phyloP scores from a whole-genome alignment of 306 rosid species.

The Purshia tridentata region DNA sequence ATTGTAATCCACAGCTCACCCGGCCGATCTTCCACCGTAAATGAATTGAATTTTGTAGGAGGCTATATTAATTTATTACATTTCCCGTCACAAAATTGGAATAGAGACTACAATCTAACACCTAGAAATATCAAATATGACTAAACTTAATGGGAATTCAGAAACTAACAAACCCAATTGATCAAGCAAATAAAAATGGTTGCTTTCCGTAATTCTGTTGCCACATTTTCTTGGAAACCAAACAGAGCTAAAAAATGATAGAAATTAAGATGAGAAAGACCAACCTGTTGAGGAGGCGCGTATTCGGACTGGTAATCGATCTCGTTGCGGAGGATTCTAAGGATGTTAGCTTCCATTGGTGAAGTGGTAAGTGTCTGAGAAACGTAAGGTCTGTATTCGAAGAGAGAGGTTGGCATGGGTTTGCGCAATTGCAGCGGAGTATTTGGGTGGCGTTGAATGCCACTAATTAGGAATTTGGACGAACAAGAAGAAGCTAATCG shows the following conservation, averaged over 20 bases:
- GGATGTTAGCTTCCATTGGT: conserved; percentile 62
- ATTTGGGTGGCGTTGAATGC: neutral
- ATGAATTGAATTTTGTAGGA: conserved; percentile 50
- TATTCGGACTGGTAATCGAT: conserved; percentile 51
- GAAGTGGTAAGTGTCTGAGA: conserved; percentile 48
- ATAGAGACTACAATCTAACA: neutral
- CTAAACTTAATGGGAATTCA: neutral
- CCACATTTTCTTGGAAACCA: conserved; percentile 8
- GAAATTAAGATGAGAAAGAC: neutral
- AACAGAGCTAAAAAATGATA: neutral
- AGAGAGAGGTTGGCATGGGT: conserved; percentile 16
- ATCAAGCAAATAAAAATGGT: neutral
- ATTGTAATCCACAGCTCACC: conserved; percentile 69
- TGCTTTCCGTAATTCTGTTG: neutral
- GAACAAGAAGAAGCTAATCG: conserved; percentile 14
- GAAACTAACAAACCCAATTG: neutral
- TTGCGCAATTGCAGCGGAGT: conserved; percentile 14
- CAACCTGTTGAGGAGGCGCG: conserved; percentile 78
- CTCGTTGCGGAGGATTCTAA: conserved; percentile 65
- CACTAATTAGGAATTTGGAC: conserved; percentile 1
- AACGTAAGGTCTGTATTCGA: conserved; percentile 24
- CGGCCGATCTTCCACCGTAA: conserved; percentile 62
- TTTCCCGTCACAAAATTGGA: conserved; percentile 6
- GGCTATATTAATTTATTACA: conserved; percentile 42
- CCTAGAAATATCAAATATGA: neutral